These are phyloP conservation scores for Aspergillus sparsus DNA, from an alignment of 495 filamentous ascomycete genomes.

Conservation along the genomic window DNA sequence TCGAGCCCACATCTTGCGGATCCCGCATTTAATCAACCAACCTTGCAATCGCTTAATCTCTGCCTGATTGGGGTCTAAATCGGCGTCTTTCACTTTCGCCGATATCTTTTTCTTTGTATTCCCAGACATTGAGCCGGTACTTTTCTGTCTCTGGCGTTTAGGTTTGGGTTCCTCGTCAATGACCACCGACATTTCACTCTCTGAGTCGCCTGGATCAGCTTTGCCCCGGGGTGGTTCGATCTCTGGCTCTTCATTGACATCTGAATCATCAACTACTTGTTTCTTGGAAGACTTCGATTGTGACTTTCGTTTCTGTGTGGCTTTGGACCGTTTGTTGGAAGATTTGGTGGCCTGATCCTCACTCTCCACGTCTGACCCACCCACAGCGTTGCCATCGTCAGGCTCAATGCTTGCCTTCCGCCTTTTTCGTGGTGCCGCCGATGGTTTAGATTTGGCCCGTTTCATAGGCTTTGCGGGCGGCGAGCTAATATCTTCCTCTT, in stretches of 20 bases:
- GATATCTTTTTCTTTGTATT: conserved; percentile 38
- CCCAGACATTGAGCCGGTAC: conserved; percentile 31
- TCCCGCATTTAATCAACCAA: conserved; percentile 86
- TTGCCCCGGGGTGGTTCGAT: conserved; percentile 32
- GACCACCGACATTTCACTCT: conserved; percentile 79
- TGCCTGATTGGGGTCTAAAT: conserved; percentile 65
- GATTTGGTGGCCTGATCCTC: conserved; percentile 34
- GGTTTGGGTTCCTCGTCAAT: conserved; percentile 67
- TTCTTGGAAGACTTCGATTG: conserved; percentile 31
- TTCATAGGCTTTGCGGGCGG: conserved; percentile 32
- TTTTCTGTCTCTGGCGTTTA: conserved; percentile 49
- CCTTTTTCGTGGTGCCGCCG: conserved; percentile 36
- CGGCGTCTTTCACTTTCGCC: conserved; percentile 44
- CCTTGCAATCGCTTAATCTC: conserved; percentile 91
- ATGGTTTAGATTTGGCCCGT: conserved; percentile 26
- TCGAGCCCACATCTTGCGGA: conserved; percentile 87
- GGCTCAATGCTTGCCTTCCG: conserved; percentile 38
- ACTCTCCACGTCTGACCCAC: conserved; percentile 21
- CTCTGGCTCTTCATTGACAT: conserved; percentile 28
- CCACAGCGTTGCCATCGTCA: conserved; percentile 31
- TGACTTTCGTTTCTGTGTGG: conserved; percentile 27
- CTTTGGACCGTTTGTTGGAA: conserved; percentile 24
- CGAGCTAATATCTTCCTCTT: conserved; percentile 20
- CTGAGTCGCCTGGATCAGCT: conserved; percentile 53
- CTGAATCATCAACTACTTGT: conserved; percentile 25